A percentile compares a stretch with the other conserved stretches of the same genome.
Conservation (phyloP, 805 yeast genomes). For the Ogataea paraovalis region DNA sequence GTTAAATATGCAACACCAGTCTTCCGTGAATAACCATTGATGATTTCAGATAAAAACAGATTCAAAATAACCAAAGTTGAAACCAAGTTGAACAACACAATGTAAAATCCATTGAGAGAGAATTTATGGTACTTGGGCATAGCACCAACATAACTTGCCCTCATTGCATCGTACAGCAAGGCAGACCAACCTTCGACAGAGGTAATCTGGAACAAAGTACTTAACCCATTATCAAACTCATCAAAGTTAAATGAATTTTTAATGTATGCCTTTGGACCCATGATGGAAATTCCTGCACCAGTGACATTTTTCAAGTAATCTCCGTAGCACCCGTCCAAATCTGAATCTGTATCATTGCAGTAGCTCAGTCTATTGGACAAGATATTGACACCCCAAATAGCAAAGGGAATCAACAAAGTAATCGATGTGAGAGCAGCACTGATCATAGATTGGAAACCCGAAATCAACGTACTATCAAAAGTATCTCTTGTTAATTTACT, state of each 20-base stretch:
- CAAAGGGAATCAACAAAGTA: slow-evolving; percentile 69
- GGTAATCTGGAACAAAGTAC: slow-evolving; percentile 68
- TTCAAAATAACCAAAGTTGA: slow-evolving; percentile 79
- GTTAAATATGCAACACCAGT: slow-evolving; percentile 82
- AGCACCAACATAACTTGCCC: slow-evolving; percentile 63
- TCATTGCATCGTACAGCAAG: slow-evolving; percentile 57
- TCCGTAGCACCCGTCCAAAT: slow-evolving; percentile 43
- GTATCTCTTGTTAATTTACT: slow-evolving; percentile 68
- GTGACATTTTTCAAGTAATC: slow-evolving; percentile 44
- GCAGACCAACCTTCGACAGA: slow-evolving; percentile 91
- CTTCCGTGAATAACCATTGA: slow-evolving; percentile 65
- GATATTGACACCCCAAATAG: slow-evolving; percentile 81
- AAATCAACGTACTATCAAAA: slow-evolving; percentile 69
- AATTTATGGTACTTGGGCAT: slow-evolving; percentile 48
- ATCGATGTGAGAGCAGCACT: slow-evolving; percentile 62
- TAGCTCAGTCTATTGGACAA: slow-evolving; percentile 63
- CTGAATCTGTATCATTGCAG: slow-evolving; percentile 56
- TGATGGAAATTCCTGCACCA: slow-evolving; percentile 64
- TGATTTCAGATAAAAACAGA: slow-evolving; percentile 77
- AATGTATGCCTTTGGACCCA: slow-evolving; percentile 61
- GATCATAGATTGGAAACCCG: slow-evolving; percentile 67
- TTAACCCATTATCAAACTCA: slow-evolving; percentile 55
- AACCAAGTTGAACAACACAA: slow-evolving; percentile 65
- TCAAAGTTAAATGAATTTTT: slow-evolving; percentile 62
- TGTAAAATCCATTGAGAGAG: slow-evolving; percentile 62